Base-by-base conservation (phyloP, 2,329 filamentous ascomycete genomes). In the Juglanconis oblonga region DNA sequence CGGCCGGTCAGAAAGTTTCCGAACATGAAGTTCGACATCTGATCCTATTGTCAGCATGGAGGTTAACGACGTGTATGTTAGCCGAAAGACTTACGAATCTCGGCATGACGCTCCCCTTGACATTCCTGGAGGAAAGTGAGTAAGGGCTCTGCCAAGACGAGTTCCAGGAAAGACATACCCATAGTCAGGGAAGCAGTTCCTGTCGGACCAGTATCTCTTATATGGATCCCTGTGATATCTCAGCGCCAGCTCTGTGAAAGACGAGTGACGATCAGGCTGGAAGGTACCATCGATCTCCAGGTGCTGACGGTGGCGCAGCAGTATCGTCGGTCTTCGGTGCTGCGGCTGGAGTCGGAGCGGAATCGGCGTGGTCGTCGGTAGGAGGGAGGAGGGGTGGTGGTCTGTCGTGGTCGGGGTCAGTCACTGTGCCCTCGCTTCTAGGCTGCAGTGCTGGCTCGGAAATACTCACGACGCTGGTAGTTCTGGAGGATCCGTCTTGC, bases 131-230 rank as follows among this genome's bases (percentile, higher is more conserved):
- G 32, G 35, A 55, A 55, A 35, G 35, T 50, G 29, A 49, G 52
- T 50, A 5, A 31, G 9, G 5, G 33, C 42, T 51, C 52, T 51
- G 52, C 63, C 59, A 61, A 61, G 13, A 32, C 13, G 33, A 31
- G 7, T 13, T 31, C 24, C 24, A 17, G 33, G 45, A 9, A 35
- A 29, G 31, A 57, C 67, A 44, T 72, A 77, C 75, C 72, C 74
- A 77, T 77, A 77, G 67, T 77, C 75, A 54, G 75, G 75, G 65
- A 75, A 74, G 61, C 73, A 76, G 66, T 71, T 69, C 63, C 70
- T 70, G 60, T 72, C 64, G 59, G 73, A 76, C 57, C 67, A 61
- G 62, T 77, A 77, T n/a, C 63, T 59, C 47, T 47, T 35, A 38
- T 57, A 44, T 7, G 62, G 57, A 45, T 61, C 48, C 62, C 64